Evolutionary conservation across 148 eudicot species (phyloP), one percentile per base, ranked within the genome.

Genomic region (Vaccinium macrocarpon): DNA sequence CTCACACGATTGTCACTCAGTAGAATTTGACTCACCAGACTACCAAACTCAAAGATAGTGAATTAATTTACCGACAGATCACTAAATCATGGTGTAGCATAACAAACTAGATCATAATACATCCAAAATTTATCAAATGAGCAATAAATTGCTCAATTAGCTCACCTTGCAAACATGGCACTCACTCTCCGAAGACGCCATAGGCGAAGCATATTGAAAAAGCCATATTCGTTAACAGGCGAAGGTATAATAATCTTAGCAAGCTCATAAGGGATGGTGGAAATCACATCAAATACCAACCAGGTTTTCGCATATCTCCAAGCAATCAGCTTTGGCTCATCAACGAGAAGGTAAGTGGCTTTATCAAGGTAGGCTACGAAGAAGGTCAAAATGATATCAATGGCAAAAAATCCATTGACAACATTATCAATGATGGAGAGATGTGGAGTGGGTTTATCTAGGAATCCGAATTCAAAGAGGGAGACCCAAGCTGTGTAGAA

Each of bases 131-230:
- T 55, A 10, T 52, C 46, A 5, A 15, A 57, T 32, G 0, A 42
- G 48, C 25, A 53, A 49, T 52, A 80, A 61, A 12, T 48, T 73
- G 64, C 32, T 85, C 32, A 80, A 21, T 56, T 48, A 19, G 73
- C 76, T 81, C 89, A 95, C 98, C 94, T 95, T 76, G 94, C 86
- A 81, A 93, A 92, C 94, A 95, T 88, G 55, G 88, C 86, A 84
- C 98, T 90, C 50, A 90, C 97, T 91, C 97, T 87, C 56, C 93
- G 94, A 21, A 95, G 90, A 82, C 98, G 97, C 98, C 98, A 95
- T 68, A 95, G 92, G 42, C 97, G 95, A 38, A 95, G 92, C 93
- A 95, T 88, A 82, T 88, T 92, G 87, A 95, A 91, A 62, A 86
- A 86, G 56, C 95, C 97, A 90, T 91, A 94, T 29, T 87, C 79